Conservation (phyloP, 2,329 filamentous ascomycete genomes). For the Hypocreales sp. region DNA sequence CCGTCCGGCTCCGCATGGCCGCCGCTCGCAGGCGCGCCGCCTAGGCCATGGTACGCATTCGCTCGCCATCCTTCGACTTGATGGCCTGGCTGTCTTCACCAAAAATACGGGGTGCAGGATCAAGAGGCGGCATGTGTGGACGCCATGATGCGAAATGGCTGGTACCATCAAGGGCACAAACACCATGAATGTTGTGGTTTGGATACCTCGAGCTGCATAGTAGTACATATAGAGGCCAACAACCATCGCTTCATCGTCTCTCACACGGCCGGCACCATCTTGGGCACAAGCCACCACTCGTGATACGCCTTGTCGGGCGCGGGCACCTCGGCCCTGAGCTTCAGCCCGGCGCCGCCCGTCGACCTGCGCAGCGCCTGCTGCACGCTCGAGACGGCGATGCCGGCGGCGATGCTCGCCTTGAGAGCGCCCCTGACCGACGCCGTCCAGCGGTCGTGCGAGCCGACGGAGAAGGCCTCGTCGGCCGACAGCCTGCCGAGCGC, state of each 20-base stretch:
- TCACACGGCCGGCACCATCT: slow-evolving; percentile 14
- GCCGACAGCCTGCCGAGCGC: slow-evolving; percentile 34
- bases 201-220: too few relatives aligned
- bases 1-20: slow-evolving; percentile 44
- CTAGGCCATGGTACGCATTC: too few relatives aligned
- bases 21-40: slow-evolving; percentile 23
- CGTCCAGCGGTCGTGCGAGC: slow-evolving; percentile 47
- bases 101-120: too few relatives aligned
- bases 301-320: slow-evolving; percentile 39
- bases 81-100: too few relatives aligned
- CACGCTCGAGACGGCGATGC: slow-evolving; percentile 45
- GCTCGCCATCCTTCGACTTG: too few relatives aligned
- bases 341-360: slow-evolving; percentile 13
- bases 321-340: slow-evolving; percentile 36
- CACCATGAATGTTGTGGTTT: too few relatives aligned
- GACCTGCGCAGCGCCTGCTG: slow-evolving; percentile 35
- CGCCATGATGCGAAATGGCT: too few relatives aligned
- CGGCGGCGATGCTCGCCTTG: slow-evolving; percentile 55
- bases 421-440: slow-evolving; percentile 42
- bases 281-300: slow-evolving; percentile 50
- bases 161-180: too few relatives aligned
- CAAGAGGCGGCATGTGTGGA: too few relatives aligned
- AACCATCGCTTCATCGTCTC: too few relatives aligned
- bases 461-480: slow-evolving; percentile 36
- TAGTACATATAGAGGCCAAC: too few relatives aligned